These are phyloP conservation scores for Apiospora kogelbergensis DNA, from an alignment of 2,329 filamentous ascomycete species.

Conservation along the genomic window DNA sequence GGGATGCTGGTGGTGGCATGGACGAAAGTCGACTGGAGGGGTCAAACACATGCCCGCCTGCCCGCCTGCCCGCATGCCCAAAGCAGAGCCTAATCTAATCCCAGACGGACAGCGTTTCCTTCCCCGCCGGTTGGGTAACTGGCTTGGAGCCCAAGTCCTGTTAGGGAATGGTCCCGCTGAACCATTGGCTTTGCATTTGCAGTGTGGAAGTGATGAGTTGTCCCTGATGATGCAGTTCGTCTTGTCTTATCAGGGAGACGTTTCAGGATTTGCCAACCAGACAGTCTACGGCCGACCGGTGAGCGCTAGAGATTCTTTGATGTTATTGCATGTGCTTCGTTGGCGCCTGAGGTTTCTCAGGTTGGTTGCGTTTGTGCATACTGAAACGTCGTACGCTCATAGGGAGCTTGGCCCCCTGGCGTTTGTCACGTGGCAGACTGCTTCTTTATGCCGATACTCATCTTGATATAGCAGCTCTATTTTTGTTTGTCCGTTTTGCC, in stretches of 20 bases:
- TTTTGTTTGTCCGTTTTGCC: neutral
- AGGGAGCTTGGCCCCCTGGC: neutral
- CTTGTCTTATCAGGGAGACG: neutral
- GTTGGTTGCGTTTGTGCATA: neutral
- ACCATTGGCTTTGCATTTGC: neutral
- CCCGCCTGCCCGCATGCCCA: neutral
- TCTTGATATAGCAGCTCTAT: neutral
- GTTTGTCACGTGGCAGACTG: neutral
- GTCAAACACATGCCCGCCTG: neutral
- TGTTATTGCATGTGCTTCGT: neutral
- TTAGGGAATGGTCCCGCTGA: neutral
- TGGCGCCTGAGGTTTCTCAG: neutral
- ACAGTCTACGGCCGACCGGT: neutral
- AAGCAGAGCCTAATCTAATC: neutral
- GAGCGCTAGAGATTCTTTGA: neutral
- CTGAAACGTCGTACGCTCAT: neutral
- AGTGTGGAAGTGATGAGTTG: constrained; percentile 1
- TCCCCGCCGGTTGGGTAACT: constrained; percentile 2
- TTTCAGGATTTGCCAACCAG: neutral
- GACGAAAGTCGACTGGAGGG: too few species aligned
- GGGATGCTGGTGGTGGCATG: neutral
- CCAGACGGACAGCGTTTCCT: neutral
- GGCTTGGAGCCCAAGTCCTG: neutral
- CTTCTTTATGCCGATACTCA: neutral
- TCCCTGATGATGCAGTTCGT: neutral